Evolutionary conservation across 2,329 filamentous ascomycete genomes (phyloP), one percentile per base, ranked within the genome.

Genomic region (Hymenoscyphus linearis): DNA sequence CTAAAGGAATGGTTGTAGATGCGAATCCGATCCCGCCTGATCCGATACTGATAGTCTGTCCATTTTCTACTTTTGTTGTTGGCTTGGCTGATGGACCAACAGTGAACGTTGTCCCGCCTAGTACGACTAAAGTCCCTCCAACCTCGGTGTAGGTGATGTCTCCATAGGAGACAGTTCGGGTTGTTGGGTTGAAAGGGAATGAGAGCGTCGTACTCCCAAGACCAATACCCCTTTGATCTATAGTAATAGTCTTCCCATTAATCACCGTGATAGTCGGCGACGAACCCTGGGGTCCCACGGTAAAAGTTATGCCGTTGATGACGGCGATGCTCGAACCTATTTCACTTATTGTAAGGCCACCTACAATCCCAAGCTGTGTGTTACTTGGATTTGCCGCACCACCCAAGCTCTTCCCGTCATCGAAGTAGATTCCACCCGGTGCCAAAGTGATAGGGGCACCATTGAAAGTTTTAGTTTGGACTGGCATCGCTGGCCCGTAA

Each of bases 221-320:
- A 4, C 56, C 61, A 1, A 85, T 73, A n/a, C 82, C 83, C 2
- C 69, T 69, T 0, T 82, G 77, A 0, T 77, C 80, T 50, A 84
- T 77, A 0, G 77, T 82, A 31, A 86, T 72, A 0, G 76, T 81
- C 69, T 84, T 75, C 1, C 79, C 79, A 5, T 76, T 79, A 3
- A 83, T 72, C 0, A 79, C 73, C 0, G 78, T 79, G 0, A 78
- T 83, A 0, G 73, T 78, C 12, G 69, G 69, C n/a, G 70, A 70
- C 2, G 75, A 73, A 12, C 74, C 76, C 6, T 5, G 6, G 0
- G 79, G 75, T 0, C 81, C 82, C 55, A 85, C 71, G 1, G 78
- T 81, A 66, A 82, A 84, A 0, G 79, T 83, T 2, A 73, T 73
- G 36, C 78, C 79, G 37, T 76, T 73, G 55, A 87, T 74, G 31